A percentile compares a stretch with the other conserved stretches of the same genome.
Evolutionary conservation across 495 filamentous ascomycete species (phyloP).

Genomic region (Pyrenula massariospora): DNA sequence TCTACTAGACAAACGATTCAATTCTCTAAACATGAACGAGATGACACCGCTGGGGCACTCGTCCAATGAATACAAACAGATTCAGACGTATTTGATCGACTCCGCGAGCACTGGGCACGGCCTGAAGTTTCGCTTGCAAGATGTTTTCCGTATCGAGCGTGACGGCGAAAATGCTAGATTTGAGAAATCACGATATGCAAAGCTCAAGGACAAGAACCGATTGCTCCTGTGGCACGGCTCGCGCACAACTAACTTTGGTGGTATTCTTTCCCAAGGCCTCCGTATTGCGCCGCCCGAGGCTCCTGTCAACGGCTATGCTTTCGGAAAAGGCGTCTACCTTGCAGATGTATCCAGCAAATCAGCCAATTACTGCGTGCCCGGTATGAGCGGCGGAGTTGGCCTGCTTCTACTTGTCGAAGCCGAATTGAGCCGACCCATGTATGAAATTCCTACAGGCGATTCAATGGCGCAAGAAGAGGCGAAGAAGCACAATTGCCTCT

Average conservation of each 20-base stretch:
- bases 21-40: constrained; percentile 58
- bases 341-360: constrained; percentile 75
- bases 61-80: constrained; percentile 49
- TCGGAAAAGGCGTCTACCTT: constrained; percentile 84
- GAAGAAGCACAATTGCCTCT: constrained; percentile 41
- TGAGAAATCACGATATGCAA: constrained; percentile 36
- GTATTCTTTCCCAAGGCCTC: constrained; percentile 73
- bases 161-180: constrained; percentile 63
- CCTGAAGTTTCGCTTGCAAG: constrained; percentile 44
- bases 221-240: constrained; percentile 76
- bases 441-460: constrained; percentile 19
- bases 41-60: constrained; percentile 53
- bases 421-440: constrained; percentile 56
- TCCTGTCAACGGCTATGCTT: constrained; percentile 67
- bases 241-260: constrained; percentile 67
- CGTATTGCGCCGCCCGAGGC: constrained; percentile 81
- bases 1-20: constrained; percentile 57
- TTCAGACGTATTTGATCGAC: constrained; percentile 53
- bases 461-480: constrained; percentile 48
- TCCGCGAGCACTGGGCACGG: constrained; percentile 51
- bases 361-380: constrained; percentile 60
- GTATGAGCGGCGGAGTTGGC: constrained; percentile 44
- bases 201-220: constrained; percentile 38
- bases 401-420: constrained; percentile 61
- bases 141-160: constrained; percentile 76